A percentile compares a stretch with the other conserved stretches of the same genome.
These are phyloP conservation scores for Lunularia cruciata DNA, from an alignment of 225 moss, liverwort and hornwort genomes.

Conservation along the genomic window DNA sequence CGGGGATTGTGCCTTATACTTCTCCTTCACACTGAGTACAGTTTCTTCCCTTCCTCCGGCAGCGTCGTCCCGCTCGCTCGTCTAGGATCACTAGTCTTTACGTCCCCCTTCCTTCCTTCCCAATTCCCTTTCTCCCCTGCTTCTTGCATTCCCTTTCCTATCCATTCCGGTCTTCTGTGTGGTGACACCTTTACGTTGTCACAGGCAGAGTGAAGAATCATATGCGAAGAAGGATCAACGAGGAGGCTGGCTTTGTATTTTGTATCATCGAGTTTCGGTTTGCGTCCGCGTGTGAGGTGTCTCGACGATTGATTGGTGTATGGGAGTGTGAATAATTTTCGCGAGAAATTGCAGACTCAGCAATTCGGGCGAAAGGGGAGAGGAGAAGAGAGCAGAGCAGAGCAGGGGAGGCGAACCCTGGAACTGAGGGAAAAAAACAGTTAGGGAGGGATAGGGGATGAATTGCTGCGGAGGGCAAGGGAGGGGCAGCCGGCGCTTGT, in stretches of 20 bases:
- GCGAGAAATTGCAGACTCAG: neutral
- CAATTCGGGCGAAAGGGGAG: neutral
- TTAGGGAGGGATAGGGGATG: conserved; percentile 35
- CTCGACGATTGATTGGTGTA: too few species aligned
- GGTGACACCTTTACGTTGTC: conserved; percentile 5
- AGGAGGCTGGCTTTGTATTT: neutral
- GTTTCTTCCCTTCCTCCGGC: conserved; percentile 4
- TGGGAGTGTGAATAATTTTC: conserved; percentile 2
- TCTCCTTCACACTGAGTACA: conserved; percentile 9
- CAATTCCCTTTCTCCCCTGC: neutral
- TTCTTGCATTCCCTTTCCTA: neutral
- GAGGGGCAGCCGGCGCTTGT: conserved; percentile 56
- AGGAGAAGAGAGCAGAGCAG: neutral
- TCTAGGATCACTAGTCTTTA: conserved; percentile 1
- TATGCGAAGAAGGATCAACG: conserved; percentile 5
- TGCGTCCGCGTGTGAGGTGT: neutral
- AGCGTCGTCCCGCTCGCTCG: conserved; percentile 3
- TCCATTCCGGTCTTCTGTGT: neutral
- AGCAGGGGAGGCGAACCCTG: neutral
- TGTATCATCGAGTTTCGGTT: neutral
- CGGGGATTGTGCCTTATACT: conserved; percentile 10
- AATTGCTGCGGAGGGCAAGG: conserved; percentile 53
- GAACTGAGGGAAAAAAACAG: neutral
- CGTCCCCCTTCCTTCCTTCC: neutral
- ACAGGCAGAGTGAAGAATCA: neutral